Evolutionary conservation across 345 rosid genomes (phyloP), one percentile per base, ranked within the genome.

Genomic region (Streptanthus diversifolius): DNA sequence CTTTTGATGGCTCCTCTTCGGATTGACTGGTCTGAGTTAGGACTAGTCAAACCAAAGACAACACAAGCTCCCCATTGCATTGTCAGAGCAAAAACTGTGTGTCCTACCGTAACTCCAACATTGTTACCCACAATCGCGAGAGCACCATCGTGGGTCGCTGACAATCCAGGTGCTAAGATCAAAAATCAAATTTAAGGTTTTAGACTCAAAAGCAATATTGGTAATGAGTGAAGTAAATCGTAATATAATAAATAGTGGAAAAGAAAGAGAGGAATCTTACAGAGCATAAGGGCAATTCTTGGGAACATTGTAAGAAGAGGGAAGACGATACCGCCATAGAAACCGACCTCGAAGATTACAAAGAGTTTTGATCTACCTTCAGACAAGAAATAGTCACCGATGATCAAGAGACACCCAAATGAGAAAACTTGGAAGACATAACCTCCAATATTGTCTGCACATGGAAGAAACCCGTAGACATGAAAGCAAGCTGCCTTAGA

Each of bases 61-160:
- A 77, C 77, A 72, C 80, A 77, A 77, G 77, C 73, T 77, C 77
- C 77, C 80, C 80, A 77, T 59, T 77, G 77, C 72, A 77, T 65
- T 41, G 80, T 77, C 9, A 77, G 51, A 41, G 77, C 77, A 66
- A 77, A 77, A 21, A 77, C 30, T 19, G 69, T 71, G 17, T 71
- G 72, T 60, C 80, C 80, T 12, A 72, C 29, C 0, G 69, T 71
- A 40, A 72, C 77, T 35, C 80, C 80, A 19, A 77, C 73, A 14
- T 65, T 72, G 47, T 52, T 77, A 14, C 63, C 53, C 7, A 77
- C 80, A 32, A 77, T 72, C 37, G 25, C 4, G 1, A 45, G 57
- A 19, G 80, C 80, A 58, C 57, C 80, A 9, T 57, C 57, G 5
- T 49, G 77, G 2, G 56, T 65, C 41, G 80, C 80, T 63, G 73